Evolutionary conservation across 2,329 filamentous ascomycete genomes (phyloP).

Genomic region (Ophiostoma angusticollis): DNA sequence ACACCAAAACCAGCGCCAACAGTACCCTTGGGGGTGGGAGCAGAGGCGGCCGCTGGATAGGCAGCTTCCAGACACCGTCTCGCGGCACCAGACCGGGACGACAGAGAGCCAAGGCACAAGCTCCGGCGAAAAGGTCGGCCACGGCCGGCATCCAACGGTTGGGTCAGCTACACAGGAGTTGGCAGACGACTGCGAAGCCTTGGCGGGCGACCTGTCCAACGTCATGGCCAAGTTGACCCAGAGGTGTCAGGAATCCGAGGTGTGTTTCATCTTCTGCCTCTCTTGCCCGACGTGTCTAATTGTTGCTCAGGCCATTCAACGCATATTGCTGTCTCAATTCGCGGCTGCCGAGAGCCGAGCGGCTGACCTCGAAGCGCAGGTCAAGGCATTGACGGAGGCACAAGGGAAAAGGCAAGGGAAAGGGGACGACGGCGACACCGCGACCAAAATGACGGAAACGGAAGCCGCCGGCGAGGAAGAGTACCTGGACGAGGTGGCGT

Average conservation of each 20-base stretch:
- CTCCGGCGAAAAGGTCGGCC: not conserved
- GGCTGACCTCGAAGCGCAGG: constrained; percentile 44
- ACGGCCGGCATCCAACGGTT: no score
- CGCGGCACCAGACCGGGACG: no score
- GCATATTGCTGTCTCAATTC: constrained; percentile 29
- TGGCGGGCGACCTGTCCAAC: constrained; percentile 37
- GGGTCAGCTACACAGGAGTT: constrained; percentile 9
- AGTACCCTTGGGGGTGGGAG: no score
- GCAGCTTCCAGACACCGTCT: no score
- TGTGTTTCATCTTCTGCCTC: not conserved
- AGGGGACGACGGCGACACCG: not conserved
- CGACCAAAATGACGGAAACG: not conserved
- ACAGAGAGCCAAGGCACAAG: not conserved
- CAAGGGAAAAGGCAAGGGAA: not conserved
- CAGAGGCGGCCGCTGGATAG: no score
- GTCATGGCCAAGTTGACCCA: constrained; percentile 38
- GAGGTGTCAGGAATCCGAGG: constrained; percentile 43
- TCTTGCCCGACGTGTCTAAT: no score
- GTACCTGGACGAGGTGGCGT: constrained; percentile 42
- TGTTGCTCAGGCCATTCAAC: constrained; percentile 27
- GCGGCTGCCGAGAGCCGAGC: constrained; percentile 30
- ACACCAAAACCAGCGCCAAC: not conserved
- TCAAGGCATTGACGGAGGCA: constrained; percentile 34
- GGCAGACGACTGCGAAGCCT: constrained; percentile 24
- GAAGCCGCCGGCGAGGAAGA: constrained; percentile 16